Percentiles rank a stretch among this genome's conserved stretches.
phyloP scores from a whole-genome alignment of 768 basidiomycete species.

The Cystofilobasidium ferigula region DNA sequence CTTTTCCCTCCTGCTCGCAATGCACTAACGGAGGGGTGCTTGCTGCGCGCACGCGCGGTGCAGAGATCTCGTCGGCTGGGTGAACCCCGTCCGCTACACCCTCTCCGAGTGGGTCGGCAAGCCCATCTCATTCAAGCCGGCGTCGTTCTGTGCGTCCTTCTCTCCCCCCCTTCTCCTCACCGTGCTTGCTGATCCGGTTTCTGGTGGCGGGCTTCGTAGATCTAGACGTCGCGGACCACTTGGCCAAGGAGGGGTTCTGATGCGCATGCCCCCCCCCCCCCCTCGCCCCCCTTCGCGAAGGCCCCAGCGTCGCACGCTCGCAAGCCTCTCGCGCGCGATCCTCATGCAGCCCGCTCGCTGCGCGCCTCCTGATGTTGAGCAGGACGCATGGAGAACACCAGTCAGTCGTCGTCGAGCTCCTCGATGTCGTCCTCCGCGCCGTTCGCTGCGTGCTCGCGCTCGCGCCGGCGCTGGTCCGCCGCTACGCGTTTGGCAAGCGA shows the following conservation, averaged over 20 bases:
- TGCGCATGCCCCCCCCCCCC: too few species aligned
- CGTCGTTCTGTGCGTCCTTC: conserved; percentile 57
- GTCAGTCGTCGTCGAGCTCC: conserved; percentile 1
- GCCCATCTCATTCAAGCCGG: conserved; percentile 81
- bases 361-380: too few species aligned
- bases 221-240: too few species aligned
- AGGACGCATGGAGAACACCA: too few species aligned
- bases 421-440: neutral
- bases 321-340: too few species aligned
- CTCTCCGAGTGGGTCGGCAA: conserved; percentile 80
- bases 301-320: too few species aligned
- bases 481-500: neutral
- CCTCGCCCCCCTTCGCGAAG: too few species aligned
- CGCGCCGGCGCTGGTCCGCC: neutral
- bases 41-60: neutral
- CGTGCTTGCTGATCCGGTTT: too few species aligned
- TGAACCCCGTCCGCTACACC: conserved; percentile 50
- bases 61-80: conserved; percentile 60
- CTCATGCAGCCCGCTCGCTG: too few species aligned
- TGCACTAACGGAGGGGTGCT: too few species aligned
- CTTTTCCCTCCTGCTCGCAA: neutral
- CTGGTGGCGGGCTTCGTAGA: too few species aligned
- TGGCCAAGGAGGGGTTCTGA: too few species aligned
- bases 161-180: conserved; percentile 2
- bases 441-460: neutral